Conservation (phyloP, 768 basidiomycete species). For the Glaciozyma martinii region DNA sequence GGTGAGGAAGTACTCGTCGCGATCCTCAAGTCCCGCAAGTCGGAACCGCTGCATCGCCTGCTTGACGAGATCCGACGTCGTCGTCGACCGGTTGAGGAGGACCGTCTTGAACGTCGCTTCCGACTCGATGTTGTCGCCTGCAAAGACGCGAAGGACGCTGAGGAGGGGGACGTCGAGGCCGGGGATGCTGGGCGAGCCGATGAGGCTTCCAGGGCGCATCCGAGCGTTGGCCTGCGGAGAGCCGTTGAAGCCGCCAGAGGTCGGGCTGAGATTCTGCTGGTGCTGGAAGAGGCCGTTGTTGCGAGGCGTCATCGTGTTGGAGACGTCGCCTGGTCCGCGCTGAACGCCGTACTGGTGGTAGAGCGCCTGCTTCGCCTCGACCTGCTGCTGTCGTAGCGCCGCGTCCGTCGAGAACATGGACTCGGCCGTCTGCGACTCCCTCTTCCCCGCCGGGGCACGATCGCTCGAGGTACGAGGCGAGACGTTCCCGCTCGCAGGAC, state of each 20-base stretch:
- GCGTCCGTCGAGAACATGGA: conserved; percentile 32
- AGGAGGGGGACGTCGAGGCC: conserved; percentile 65
- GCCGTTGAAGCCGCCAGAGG: not conserved
- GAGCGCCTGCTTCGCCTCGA: conserved; percentile 35
- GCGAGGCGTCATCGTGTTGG: conserved; percentile 32
- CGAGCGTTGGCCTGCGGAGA: conserved; percentile 5
- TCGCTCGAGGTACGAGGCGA: conserved; percentile 13
- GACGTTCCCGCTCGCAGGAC: not conserved
- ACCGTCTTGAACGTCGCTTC: conserved; percentile 99
- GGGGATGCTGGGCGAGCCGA: conserved; percentile 34
- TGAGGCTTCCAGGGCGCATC: conserved; percentile 34
- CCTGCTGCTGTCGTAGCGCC: conserved; percentile 34
- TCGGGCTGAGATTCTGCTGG: not conserved
- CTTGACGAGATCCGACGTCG: conserved; percentile 68
- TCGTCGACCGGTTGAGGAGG: conserved; percentile 75
- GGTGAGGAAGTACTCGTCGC: conserved; percentile 72
- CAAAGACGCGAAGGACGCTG: conserved; percentile 92
- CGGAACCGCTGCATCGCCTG: conserved; percentile 94
- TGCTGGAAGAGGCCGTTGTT: not conserved
- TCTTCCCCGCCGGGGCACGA: not conserved
- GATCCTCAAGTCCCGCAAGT: conserved; percentile 41
- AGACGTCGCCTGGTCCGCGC: conserved; percentile 31
- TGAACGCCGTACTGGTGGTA: conserved; percentile 35
- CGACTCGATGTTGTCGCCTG: conserved; percentile 77
- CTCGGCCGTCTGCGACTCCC: conserved; percentile 28